Base-by-base conservation (phyloP, 306 rosid genomes). In the Ormosia emarginata region DNA sequence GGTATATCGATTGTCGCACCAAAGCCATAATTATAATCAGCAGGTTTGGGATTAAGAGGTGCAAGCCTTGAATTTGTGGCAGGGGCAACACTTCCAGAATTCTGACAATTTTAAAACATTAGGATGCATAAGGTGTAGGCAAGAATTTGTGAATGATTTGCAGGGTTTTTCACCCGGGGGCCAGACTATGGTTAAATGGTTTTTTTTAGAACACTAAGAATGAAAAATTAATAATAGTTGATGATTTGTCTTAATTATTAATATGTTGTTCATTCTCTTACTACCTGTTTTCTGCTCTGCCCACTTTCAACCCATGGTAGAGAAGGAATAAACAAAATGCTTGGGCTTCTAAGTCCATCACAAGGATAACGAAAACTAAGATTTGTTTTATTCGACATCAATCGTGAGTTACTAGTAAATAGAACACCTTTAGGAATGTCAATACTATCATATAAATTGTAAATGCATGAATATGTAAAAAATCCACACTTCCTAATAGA, bases 21-120 rank as follows among this genome's bases (percentile, higher is more conserved):
- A 79, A 75, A 84, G 12, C 94, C 97, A 81, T 91, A 95, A 73
- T 92, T 91, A 84, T 89, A 94, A 85, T 79, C 99, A 81, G 78
- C 96, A 41, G 91, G 99, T 52, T 93, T 98, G 8, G 99, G 96
- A 80, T 93, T 94, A 78, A 95, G 98, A 49, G 99, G 98, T 49
- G 95, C 83, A 43, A 90, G 92, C 86, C 97, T 93, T 70, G 98
- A 91, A 80, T 93, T 92, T 75, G 82, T 77, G 70, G 90, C 91
- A 77, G 93, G 88, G 52, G 93, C 91, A 78, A 85, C 92, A 39
- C 75, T 84, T 82, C 94, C 89, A 81, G 86, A 86, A 80, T 95
- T 95, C 99, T 95, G 89, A 12, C 72, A 77, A 87, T 5, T 67
- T 77, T 12, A 47, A 57, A 80, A 49, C 15, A 80, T 73, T 29